Evolutionary conservation across 2,329 filamentous ascomycete species (phyloP), one percentile per base, ranked within the genome.

Genomic region (Rutstroemia sp.): DNA sequence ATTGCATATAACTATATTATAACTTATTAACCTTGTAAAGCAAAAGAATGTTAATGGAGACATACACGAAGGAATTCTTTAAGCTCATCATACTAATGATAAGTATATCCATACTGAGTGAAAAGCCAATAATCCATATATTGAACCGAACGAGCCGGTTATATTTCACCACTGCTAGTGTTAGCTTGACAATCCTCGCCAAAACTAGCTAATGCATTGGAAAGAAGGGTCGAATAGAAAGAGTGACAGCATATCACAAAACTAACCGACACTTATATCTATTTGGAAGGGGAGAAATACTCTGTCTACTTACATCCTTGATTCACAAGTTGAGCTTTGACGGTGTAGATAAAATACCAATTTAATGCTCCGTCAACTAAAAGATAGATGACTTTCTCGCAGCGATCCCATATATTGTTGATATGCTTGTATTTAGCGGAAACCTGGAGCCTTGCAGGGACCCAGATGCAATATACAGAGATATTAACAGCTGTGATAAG

Each of bases 381-480:
- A 3, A 79, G 65, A 59, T 80, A 79, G 3, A 81, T 68, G 0
- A 74, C 70, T 59, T 82, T 82, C 14, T 78, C 77, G 25, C 73
- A 68, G 23, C 77, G 74, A 51, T 82, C 78, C 79, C 78, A 82
- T 23, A 77, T 67, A 0, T 72, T 65, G 59, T 81, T 81, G 56
- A 80, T 70, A 0, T 62, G 54, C 5, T 78, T 71, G 44, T 73
- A 80, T 1, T 62, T 65, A 1, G 71, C 50, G 37, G 68, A 74
- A 3, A 70, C 66, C 1, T 76, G 73, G 2, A 78, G 72, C 1
- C 77, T 74, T 0, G 77, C 68, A 0, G 79, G 79, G 14, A 82
- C 78, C 72, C 76, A 82, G 45, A 81, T 79, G 50, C 67, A 71
- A 57, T 79, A 80, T 12, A 81, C 79, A 0, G 73, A 73, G 21